Conservation (phyloP, 108 stramenopile species). For the Nitzschia putrida region DNA sequence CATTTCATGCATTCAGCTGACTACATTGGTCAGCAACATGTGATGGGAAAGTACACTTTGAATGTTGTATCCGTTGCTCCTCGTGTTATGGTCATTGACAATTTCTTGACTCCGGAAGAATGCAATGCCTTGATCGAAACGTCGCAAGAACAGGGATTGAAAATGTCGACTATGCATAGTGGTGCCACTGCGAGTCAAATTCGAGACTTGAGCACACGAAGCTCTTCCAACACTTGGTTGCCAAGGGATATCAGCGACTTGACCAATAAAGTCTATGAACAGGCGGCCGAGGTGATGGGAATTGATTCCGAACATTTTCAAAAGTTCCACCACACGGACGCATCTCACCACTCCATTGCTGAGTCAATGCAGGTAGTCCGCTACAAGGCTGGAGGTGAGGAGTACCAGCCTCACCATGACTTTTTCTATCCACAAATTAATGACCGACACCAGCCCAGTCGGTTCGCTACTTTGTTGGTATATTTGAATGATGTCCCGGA, state of each 20-base stretch:
- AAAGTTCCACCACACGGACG: slow-evolving; percentile 42
- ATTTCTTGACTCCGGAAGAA: slow-evolving; percentile 70
- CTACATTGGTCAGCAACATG: slow-evolving; percentile 71
- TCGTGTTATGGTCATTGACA: slow-evolving; percentile 68
- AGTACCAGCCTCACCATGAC: slow-evolving; percentile 89
- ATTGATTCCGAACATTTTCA: slow-evolving; percentile 70
- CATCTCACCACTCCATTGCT: slow-evolving; percentile 74
- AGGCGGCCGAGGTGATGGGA: slow-evolving; percentile 76
- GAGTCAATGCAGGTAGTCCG: slow-evolving; percentile 89
- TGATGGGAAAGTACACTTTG: slow-evolving; percentile 37
- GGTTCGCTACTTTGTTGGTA: slow-evolving; percentile 84
- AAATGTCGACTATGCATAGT: slow-evolving; percentile 57
- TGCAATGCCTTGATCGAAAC: slow-evolving; percentile 64
- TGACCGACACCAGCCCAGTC: slow-evolving; percentile 77
- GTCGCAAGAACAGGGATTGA: slow-evolving; percentile 49
- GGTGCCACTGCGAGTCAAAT: slow-evolving; percentile 32
- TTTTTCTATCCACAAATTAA: slow-evolving; percentile 74
- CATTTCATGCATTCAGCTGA: slow-evolving; percentile 65
- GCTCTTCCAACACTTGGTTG: slow-evolving; percentile 76
- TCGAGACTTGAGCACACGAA: slow-evolving; percentile 50
- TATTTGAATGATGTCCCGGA: slow-evolving; percentile 64
- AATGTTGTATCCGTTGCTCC: slow-evolving; percentile 64
- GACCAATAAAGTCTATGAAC: slow-evolving; percentile 75
- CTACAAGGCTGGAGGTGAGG: slow-evolving; percentile 63
- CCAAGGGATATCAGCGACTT: slow-evolving; percentile 60